These are phyloP conservation scores for Plenodomus lindquistii DNA, from an alignment of 2,329 filamentous ascomycete genomes.

Conservation along the genomic window DNA sequence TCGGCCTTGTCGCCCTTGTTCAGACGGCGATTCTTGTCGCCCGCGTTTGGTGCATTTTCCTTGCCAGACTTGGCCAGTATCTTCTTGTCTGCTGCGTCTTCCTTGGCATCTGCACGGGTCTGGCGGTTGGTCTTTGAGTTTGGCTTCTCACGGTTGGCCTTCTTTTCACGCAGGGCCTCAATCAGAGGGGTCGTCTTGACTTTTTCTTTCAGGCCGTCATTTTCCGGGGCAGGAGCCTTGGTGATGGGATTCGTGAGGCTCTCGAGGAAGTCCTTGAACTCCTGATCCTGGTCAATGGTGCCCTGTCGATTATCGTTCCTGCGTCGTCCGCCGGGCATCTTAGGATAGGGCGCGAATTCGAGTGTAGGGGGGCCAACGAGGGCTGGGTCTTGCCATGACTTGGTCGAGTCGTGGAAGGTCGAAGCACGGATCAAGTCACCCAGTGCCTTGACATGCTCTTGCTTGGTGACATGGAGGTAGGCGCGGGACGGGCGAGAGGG, in stretches of 20 bases:
- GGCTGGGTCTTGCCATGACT: conserved; percentile 70
- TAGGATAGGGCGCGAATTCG: conserved; percentile 83
- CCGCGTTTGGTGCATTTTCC: conserved; percentile 29
- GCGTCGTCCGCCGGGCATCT: conserved; percentile 73
- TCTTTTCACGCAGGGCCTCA: conserved; percentile 89
- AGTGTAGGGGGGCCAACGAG: conserved; percentile 78
- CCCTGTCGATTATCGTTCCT: conserved; percentile 84
- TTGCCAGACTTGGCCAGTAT: conserved; percentile 38
- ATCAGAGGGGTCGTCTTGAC: conserved; percentile 85
- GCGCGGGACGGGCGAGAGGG: conserved; percentile 78
- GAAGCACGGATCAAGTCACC: conserved; percentile 70
- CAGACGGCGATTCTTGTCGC: conserved; percentile 45
- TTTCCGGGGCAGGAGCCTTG: conserved; percentile 59
- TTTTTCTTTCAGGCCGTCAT: conserved; percentile 61
- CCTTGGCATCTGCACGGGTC: conserved; percentile 64
- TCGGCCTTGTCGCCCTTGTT: conserved; percentile 64
- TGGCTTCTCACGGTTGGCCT: conserved; percentile 70
- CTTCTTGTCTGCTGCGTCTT: conserved; percentile 56
- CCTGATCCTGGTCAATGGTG: conserved; percentile 93
- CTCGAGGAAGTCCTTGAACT: conserved; percentile 93
- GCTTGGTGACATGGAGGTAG: conserved; percentile 79
- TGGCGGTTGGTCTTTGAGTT: conserved; percentile 61
- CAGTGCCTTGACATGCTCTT: conserved; percentile 68
- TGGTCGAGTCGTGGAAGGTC: conserved; percentile 80
- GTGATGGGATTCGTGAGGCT: conserved; percentile 74